Evolutionary conservation across 495 filamentous ascomycete species (phyloP), one percentile per base, ranked within the genome.

Genomic region (Neurospora terricola): DNA sequence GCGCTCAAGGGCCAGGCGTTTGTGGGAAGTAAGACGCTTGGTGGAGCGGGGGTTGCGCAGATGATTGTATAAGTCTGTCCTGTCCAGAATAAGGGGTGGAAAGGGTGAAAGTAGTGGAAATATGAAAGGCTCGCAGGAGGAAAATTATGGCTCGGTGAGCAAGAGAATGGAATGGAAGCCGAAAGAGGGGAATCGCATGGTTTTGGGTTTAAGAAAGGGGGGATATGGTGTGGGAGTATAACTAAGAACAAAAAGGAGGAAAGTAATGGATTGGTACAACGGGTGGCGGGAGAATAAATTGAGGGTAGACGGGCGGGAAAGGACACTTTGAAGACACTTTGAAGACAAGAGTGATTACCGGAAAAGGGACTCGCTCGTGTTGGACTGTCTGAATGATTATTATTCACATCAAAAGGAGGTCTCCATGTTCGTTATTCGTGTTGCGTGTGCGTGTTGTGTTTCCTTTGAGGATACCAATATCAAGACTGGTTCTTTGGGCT

Each of bases 1-100:
- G 96, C 87, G 38, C 66, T 97, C 76, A 97, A 92, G 87, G 93
- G 91, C 70, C 96, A 99, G 84, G 93, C 91, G 36, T 99, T 99
- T 81, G 88, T 96, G 71, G 92, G 94, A 39, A 98, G 94, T 86
- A 98, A 98, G 90, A 98, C 96, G 27, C 84, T 99, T 73, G 96
- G 96, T 74, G 96, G 96, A 48, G 91, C 92, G 74, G 96, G 96
- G 23, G 90, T 98, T 75, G 95, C 94, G 74, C 95, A 98, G 86
- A 98, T 98, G 96, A 98, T 99, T 84, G 94, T 99, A 80, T 98
- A 86, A 37, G 6, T 37, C 30, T 30, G 3, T 30, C 30, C 30
- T 30, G 30, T 30, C 30, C 30, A 30, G 30, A 30, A 30, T 30
- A 30, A 30, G 4, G 42, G 14, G 27, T 39, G 36, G 54, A 27